Percentiles rank a stretch among this genome's conserved stretches.
Conservation (phyloP, 345 rosid species). For the Rhizophora apiculata region DNA sequence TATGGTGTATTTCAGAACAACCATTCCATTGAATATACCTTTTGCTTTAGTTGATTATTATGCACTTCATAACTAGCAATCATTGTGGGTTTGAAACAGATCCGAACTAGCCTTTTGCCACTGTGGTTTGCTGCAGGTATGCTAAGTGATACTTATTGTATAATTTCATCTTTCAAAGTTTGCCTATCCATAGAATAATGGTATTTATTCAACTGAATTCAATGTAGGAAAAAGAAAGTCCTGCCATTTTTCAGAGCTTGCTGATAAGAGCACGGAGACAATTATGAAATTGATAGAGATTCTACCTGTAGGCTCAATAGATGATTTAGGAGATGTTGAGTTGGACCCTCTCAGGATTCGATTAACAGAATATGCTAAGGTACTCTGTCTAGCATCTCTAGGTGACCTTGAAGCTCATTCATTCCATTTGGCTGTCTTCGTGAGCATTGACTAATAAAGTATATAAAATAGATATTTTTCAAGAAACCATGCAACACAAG, state of each 20-base stretch:
- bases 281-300: conserved; percentile 37
- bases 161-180: background rate
- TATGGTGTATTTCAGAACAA: no score
- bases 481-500: no score
- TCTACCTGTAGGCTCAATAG: conserved; percentile 30
- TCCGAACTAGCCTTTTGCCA: conserved; percentile 59
- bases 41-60: conserved; percentile 5
- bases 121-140: conserved; percentile 71
- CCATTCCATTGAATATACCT: background rate
- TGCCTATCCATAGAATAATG: background rate
- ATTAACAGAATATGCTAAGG: conserved; percentile 61
- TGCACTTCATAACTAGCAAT: conserved; percentile 18
- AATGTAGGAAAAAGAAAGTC: conserved; percentile 56
- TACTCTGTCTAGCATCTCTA: conserved; percentile 21
- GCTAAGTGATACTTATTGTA: background rate
- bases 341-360: conserved; percentile 48
- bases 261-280: conserved; percentile 43
- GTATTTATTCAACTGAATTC: conserved; percentile 11
- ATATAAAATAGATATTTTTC: no score
- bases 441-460: background rate
- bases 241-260: conserved; percentile 44
- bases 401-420: conserved; percentile 10
- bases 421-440: conserved; percentile 18
- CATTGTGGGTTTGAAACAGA: conserved; percentile 38
- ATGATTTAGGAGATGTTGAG: conserved; percentile 36